Base-by-base conservation (phyloP, 768 basidiomycete species). In the Megacollybia marginata region DNA sequence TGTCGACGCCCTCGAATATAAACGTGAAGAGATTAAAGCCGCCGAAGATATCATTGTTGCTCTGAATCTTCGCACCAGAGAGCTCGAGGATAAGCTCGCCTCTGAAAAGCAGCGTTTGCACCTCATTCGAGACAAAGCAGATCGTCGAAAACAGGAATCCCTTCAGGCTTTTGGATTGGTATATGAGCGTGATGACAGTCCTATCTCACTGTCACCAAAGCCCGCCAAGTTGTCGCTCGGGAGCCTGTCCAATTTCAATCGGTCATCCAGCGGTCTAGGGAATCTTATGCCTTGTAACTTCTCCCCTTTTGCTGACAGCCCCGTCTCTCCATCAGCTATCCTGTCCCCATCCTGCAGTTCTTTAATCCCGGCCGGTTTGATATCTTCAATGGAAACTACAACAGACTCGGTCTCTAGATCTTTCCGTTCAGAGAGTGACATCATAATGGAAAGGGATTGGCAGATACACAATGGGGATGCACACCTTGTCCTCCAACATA, bases 81-180 rank as follows among this genome's bases (percentile, higher is more conserved):
- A 85, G 57, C 67, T 92, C 49, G 90, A 93, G 64, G 83, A 83
- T 44, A 76, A 69, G 57, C 73, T 92, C 33, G 72, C 76, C 32
- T 72, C 76, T 51, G 80, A 82, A 64, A 82, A 75, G 65, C 79
- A 79, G 54, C 72, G 72, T 48, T 66, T 93, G 50, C 72, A 66
- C 54, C 61, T 65, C n/a, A 71, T 79, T 34, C 80, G 79, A 56
- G 81, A 82, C 54, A 76, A 73, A 46, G 79, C 75, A 31, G 79
- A 81, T 57, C 67, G 69, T 44, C 61, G 69, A 50, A 75, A 65
- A 60, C 70, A 76, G 47, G 67, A 68, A 48, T 62, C 60, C 44
- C 64, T 69, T 55, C 63, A 63, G 49, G 64, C 58, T 33, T 57
- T 64, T 56, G 56, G 38, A 40, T 40, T 40, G 15, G 38, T 15